These are phyloP conservation scores for Zasmidium cellare DNA, from an alignment of 2,329 filamentous ascomycete species.

Conservation along the genomic window DNA sequence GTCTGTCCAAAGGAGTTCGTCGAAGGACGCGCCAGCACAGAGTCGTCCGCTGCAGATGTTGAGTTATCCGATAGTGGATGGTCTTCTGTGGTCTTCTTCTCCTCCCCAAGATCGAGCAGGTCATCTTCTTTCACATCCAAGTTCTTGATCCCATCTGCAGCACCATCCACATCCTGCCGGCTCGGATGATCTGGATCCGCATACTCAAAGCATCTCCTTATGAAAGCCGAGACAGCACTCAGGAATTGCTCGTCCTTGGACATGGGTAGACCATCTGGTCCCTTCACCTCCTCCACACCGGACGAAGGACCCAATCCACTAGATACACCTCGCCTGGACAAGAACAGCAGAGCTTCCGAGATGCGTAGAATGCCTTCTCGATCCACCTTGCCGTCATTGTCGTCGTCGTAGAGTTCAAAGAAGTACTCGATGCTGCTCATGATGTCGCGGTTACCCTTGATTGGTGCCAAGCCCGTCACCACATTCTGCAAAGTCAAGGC, in stretches of 20 bases:
- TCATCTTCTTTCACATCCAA: constrained; percentile 68
- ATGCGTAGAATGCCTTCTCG: constrained; percentile 93
- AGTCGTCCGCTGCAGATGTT: constrained; percentile 21
- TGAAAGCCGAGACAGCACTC: constrained; percentile 92
- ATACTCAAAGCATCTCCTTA: constrained; percentile 94
- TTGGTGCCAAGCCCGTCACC: constrained; percentile 82
- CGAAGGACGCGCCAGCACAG: constrained; percentile 29
- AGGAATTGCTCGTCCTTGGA: constrained; percentile 84
- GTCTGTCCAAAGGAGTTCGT: constrained; percentile 36
- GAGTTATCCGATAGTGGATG: constrained; percentile 5
- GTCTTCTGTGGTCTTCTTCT: constrained; percentile 35
- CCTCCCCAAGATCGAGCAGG: constrained; percentile 60
- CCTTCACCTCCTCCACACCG: constrained; percentile 27
- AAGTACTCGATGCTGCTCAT: constrained; percentile 98
- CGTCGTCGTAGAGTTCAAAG: constrained; percentile 95
- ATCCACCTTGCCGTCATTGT: constrained; percentile 86
- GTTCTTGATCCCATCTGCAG: constrained; percentile 50
- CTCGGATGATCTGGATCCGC: constrained; percentile 75
- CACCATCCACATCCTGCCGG: constrained; percentile 31
- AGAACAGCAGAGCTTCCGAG: constrained; percentile 88
- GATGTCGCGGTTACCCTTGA: constrained; percentile 92
- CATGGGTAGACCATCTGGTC: constrained; percentile 29
- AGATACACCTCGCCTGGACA: constrained; percentile 77
- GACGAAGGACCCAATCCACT: constrained; percentile 47
- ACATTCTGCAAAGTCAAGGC: constrained; percentile 86